Base-by-base conservation (phyloP, 495 filamentous ascomycete genomes). In the Saxophila tyrrhenica region DNA sequence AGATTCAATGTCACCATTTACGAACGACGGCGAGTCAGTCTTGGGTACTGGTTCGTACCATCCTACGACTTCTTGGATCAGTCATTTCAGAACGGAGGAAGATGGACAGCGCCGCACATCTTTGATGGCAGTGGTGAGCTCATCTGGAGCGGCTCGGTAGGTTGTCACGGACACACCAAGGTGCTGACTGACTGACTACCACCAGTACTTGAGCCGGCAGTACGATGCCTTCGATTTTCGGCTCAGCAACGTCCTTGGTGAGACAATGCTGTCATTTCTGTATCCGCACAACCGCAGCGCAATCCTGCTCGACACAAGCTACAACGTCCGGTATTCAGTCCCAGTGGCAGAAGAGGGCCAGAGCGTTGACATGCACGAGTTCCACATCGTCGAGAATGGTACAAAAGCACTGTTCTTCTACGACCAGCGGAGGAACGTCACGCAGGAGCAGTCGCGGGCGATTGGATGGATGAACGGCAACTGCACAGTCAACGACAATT, bases 11-110 rank as follows among this genome's bases (percentile, higher is more conserved):
- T 50, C 29, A 32, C 24, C 11, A 20, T 20, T 3, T 39, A 50
- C 48, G 29, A 50, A 3, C 15, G 17, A 3, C 2, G 16, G 3
- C 2, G 9, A 3, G n/a, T 50, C 25, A 20, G n/a, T 19, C 25
- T 13, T 16, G 48, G 48, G 3, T 50, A 50, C 48, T 50, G 48
- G 48, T 50, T 50, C 21, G 16, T 50, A 3, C 16, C 9, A 17
- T 16, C 48, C 10, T 50, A 50, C 48, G n/a, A 50, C 3, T n/a
- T 24, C 32, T 25, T 39, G 16, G 21, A 32, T 21, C 25, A 50
- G 29, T 29, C 19, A 16, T 3, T 13, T 3, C 10, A 39, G n/a
- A 19, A 19, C 23, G 48, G 48, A 16, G 25, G 48, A 3, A 2
- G 10, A 10, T 50, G 48, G 48, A 39, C 15, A 3, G 48, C 15